Evolutionary conservation across 192 early-diverging fungal genomes (phyloP).

Genomic region (Coemansia asiatica): DNA sequence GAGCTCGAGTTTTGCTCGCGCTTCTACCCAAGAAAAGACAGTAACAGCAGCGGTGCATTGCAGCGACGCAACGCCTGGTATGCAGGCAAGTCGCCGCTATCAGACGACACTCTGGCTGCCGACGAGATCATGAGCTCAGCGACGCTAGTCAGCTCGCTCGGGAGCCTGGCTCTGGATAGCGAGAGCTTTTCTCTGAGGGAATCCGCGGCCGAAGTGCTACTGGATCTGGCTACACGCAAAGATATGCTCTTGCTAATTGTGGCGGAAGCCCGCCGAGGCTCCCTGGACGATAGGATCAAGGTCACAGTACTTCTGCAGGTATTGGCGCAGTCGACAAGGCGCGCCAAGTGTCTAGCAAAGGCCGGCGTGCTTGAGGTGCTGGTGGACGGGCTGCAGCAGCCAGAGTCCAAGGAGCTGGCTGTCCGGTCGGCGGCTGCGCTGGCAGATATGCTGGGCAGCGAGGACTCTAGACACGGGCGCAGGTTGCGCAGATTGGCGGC

Average conservation of each 20-base stretch:
- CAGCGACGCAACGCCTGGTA: constrained; percentile 25
- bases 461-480: constrained; percentile 8
- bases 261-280: not conserved
- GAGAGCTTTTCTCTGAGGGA: constrained; percentile 9
- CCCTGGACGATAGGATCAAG: constrained; percentile 6
- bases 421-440: constrained; percentile 19
- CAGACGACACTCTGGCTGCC: not conserved
- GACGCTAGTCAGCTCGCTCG: constrained; percentile 17
- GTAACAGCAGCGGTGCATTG: not conserved
- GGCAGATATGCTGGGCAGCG: constrained; percentile 17
- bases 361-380: constrained; percentile 26
- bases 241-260: constrained; percentile 21
- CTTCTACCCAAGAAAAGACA: not conserved
- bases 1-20: constrained; percentile 17
- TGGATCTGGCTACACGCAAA: constrained; percentile 23
- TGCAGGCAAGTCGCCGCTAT: not conserved
- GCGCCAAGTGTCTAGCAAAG: constrained; percentile 5
- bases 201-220: constrained; percentile 29
- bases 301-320: constrained; percentile 17
- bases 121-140: not conserved
- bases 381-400: constrained; percentile 15
- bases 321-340: constrained; percentile 23
- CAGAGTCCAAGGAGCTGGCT: constrained; percentile 20
- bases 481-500: constrained; percentile 18
- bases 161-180: constrained; percentile 17